Percentiles rank a stretch among this genome's conserved stretches.
Evolutionary conservation across 2,329 filamentous ascomycete genomes (phyloP).

Genomic region (Sclerotinia minor): DNA sequence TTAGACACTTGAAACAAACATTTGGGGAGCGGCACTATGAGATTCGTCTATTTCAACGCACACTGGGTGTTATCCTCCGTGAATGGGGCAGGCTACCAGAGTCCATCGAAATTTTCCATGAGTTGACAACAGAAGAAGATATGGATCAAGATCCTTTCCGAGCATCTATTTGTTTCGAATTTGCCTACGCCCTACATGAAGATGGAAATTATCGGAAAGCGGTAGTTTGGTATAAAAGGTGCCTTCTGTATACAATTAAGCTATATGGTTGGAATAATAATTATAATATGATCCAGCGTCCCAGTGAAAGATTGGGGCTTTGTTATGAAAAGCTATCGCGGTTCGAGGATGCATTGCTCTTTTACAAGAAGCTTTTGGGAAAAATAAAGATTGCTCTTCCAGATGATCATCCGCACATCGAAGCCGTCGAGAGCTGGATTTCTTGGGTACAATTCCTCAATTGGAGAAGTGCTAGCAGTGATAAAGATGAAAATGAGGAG

Average conservation of each 20-base stretch:
- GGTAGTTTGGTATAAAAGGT: neutral
- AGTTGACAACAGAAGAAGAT: neutral
- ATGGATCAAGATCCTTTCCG: accelerated
- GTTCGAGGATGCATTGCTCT: neutral
- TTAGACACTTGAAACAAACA: neutral
- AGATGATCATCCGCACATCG: too few species aligned
- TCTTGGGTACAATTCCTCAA: neutral
- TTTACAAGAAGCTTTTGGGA: neutral
- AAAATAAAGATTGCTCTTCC: neutral
- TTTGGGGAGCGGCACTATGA: neutral
- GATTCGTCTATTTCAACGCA: accelerated
- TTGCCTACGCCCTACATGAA: accelerated
- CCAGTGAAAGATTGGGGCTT: accelerated
- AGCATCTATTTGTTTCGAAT: accelerated
- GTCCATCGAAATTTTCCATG: neutral
- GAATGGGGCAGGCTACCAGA: neutral
- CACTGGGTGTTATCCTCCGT: accelerated
- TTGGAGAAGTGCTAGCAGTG: accelerated
- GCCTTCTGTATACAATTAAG: neutral
- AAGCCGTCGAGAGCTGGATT: neutral
- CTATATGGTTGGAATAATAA: accelerated
- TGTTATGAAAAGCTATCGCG: neutral
- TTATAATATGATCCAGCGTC: accelerated
- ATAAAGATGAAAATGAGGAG: neutral
- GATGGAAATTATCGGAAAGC: neutral